Conservation (phyloP, 768 basidiomycete species). For the Piloderma croceum region DNA sequence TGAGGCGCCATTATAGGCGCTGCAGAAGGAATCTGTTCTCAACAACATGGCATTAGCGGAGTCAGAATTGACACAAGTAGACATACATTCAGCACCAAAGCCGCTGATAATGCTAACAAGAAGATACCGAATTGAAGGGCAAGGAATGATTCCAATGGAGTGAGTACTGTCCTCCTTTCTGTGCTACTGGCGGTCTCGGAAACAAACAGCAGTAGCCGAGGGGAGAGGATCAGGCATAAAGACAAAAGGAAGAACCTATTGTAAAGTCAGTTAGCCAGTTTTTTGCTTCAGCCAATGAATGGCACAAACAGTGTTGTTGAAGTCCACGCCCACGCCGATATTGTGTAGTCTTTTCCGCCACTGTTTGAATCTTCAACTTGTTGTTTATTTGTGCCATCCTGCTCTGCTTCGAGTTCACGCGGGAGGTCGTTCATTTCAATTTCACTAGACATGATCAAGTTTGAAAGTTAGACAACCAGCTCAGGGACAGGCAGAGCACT, state of each 20-base stretch:
- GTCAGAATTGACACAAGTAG: conserved; percentile 5
- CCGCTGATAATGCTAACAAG: conserved; percentile 48
- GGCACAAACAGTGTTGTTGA: conserved; percentile 28
- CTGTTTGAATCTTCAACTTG: conserved; percentile 8
- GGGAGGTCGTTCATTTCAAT: conserved; percentile 37
- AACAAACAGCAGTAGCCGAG: conserved; percentile 64
- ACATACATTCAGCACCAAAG: conserved; percentile 56
- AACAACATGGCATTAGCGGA: conserved; percentile 3
- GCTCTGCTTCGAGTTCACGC: conserved; percentile 6
- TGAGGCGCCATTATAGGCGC: conserved; percentile 26
- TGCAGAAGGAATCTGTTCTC: conserved; percentile 38
- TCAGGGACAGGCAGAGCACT: background rate
- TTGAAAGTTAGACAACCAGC: background rate
- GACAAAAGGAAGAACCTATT: conserved; percentile 32
- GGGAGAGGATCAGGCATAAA: conserved; percentile 43
- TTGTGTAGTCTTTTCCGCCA: conserved; percentile 20
- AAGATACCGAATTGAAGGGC: conserved; percentile 61
- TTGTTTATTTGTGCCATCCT: conserved; percentile 7
- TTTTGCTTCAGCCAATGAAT: too few relatives aligned
- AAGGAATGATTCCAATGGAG: conserved; percentile 65
- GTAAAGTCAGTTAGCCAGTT: background rate
- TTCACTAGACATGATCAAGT: conserved; percentile 26
- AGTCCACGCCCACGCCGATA: conserved; percentile 35
- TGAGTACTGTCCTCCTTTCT: conserved; percentile 40
- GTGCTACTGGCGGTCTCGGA: conserved; percentile 36